Base-by-base conservation (phyloP, 1,139 yeast species). In the Geotrichum reessii region DNA sequence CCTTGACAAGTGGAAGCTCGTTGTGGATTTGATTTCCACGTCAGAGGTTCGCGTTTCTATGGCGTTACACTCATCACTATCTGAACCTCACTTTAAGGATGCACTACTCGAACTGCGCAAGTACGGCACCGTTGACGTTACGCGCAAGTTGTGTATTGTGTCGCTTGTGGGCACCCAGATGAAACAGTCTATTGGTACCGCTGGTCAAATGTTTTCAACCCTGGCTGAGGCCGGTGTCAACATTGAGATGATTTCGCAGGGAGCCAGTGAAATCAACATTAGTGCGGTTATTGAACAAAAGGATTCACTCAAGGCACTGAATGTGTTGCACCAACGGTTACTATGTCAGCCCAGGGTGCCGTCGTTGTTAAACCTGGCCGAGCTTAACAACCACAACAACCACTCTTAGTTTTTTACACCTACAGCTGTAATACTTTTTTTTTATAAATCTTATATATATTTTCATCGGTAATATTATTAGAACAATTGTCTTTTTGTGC, bases 191-290 rank as follows among this genome's bases (percentile, higher is more conserved):
- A 88, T 93, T 64, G 99, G 99, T 71, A 92, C 91, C 69, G 99
- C 99, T 0, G 97, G 98, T 50, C 86, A 90, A 65, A 93, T 93
- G 97, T 93, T 93, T 75, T 85, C 92, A 65, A 90, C 95, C 2
- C 78, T 93, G 67, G 98, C 98, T 4, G 95, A 89, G 69, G 96
- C 93, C 67, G 83, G 82, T 58, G 87, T 93, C 68, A 93, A 93
- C 74, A 91, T 93, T 67, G 99, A 93, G 73, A 93, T 93, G 99
- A 93, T 93, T 70, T 84, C 92, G 58, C 99, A 93, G 78, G 99
- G 99, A 65, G 97, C 99, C 40, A 92, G 93, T 70, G 99, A 93
- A 74, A 93, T 93, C 67, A 93, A 93, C 73, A 93, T 93, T 58
- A 88, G 96, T 47, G 95, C 98, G 62, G 99, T 93, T 59, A 90